Evolutionary conservation across 2,329 filamentous ascomycete species (phyloP).

Genomic region (Lachnum nothofagi): DNA sequence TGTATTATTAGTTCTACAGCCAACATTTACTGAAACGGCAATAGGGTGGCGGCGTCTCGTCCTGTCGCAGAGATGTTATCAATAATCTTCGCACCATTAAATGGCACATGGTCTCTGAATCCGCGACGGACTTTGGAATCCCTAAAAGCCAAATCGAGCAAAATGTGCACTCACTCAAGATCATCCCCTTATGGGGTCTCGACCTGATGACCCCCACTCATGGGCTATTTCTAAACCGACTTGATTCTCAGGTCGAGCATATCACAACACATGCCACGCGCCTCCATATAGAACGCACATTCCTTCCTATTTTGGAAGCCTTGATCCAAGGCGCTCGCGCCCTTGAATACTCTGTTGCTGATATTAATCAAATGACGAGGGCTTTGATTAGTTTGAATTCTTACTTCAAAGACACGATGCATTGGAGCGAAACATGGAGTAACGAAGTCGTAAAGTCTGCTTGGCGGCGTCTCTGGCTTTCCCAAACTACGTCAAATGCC

Average conservation of each 20-base stretch:
- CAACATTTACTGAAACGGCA: neutral
- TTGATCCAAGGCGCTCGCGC: conserved; percentile 47
- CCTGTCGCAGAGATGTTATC: conserved; percentile 46
- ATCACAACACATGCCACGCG: conserved; percentile 36
- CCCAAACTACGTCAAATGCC: conserved; percentile 39
- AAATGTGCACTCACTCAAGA: conserved; percentile 45
- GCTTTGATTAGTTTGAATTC: conserved; percentile 27
- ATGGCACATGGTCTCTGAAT: conserved; percentile 47
- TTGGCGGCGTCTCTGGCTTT: conserved; percentile 43
- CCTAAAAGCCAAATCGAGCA: conserved; percentile 45
- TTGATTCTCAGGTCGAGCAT: conserved; percentile 45
- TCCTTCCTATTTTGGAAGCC: conserved; percentile 47
- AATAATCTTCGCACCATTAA: conserved; percentile 44
- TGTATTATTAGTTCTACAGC: neutral
- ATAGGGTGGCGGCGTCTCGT: conserved; percentile 25
- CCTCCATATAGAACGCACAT: conserved; percentile 46
- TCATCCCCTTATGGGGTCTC: conserved; percentile 46
- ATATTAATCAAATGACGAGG: conserved; percentile 37
- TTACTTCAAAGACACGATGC: conserved; percentile 37
- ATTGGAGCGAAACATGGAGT: conserved; percentile 44
- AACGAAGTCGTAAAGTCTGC: conserved; percentile 42
- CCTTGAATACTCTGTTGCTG: conserved; percentile 40
- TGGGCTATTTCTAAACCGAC: conserved; percentile 43
- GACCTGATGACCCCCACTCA: conserved; percentile 46
- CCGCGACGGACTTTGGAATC: conserved; percentile 47